Evolutionary conservation across 306 rosid genomes (phyloP).

Genomic region (Echinosophora koreensis): DNA sequence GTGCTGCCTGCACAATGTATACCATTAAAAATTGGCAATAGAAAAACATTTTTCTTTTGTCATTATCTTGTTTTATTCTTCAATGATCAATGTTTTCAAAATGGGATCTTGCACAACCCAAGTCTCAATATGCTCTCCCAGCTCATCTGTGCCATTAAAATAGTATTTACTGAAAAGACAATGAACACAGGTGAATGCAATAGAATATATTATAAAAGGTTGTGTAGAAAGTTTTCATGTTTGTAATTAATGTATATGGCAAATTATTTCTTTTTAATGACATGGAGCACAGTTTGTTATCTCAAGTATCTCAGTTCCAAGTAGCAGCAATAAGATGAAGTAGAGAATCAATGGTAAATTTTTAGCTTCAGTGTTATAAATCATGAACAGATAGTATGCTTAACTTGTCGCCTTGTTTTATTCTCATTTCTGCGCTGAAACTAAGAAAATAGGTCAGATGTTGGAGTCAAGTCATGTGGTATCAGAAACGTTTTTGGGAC

Average conservation of each 20-base stretch:
- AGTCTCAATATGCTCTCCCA: conserved; percentile 70
- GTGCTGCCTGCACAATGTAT: conserved; percentile 41
- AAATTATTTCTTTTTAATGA: conserved; percentile 2
- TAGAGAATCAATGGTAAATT: background rate
- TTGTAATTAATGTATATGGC: background rate
- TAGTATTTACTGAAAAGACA: conserved; percentile 12
- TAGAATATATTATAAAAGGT: conserved; percentile 2
- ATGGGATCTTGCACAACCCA: conserved; percentile 66
- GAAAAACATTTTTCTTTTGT: conserved; percentile 57
- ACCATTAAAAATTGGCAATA: conserved; percentile 28
- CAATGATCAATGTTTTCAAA: conserved; percentile 74
- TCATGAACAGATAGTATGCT: background rate
- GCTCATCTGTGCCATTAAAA: conserved; percentile 58
- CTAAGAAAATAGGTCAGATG: background rate
- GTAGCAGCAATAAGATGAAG: background rate
- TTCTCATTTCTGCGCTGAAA: background rate
- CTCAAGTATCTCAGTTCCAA: background rate
- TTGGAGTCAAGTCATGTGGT: background rate
- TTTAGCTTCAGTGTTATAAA: background rate
- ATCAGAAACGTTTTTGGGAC: background rate
- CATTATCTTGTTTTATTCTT: conserved; percentile 82
- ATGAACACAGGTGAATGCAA: conserved; percentile 10
- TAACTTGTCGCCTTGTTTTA: conserved; percentile 2
- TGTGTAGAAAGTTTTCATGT: conserved; percentile 29
- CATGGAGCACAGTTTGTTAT: background rate